Percentiles rank a stretch among this genome's conserved stretches.
Evolutionary conservation across 2,329 filamentous ascomycete genomes (phyloP).

Genomic region (Hymenoscyphus fructigenus): DNA sequence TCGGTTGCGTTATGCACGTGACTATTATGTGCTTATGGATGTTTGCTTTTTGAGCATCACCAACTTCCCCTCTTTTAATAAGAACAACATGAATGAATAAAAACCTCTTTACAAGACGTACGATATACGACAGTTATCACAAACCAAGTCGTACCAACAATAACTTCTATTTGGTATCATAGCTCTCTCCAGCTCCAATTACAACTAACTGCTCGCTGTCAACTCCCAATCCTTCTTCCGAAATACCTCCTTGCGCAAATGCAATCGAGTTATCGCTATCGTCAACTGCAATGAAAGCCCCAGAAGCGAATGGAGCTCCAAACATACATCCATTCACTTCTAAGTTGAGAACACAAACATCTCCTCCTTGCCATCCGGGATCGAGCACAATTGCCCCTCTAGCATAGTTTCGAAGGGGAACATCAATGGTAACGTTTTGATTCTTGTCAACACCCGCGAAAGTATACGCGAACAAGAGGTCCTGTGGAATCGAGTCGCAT

Average conservation of each 20-base stretch:
- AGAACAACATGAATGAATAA: too few relatives aligned
- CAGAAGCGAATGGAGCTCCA: slow-evolving; percentile 36
- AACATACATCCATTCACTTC: slow-evolving; percentile 33
- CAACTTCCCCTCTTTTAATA: too few relatives aligned
- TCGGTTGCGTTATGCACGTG: too few relatives aligned
- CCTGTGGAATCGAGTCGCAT: slow-evolving; percentile 35
- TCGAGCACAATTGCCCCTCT: slow-evolving; percentile 20
- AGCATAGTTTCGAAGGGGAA: slow-evolving; percentile 38
- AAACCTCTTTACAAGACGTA: too few relatives aligned
- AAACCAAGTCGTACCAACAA: too few relatives aligned
- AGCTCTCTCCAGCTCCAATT: not conserved
- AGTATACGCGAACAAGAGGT: slow-evolving; percentile 31
- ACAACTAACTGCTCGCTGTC: slow-evolving; percentile 10
- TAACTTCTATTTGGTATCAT: not conserved
- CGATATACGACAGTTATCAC: too few relatives aligned
- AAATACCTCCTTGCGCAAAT: slow-evolving; percentile 38
- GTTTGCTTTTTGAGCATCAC: too few relatives aligned
- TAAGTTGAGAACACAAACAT: slow-evolving; percentile 35
- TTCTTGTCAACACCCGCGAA: slow-evolving; percentile 30
- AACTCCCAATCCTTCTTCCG: slow-evolving; percentile 24
- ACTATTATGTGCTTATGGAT: too few relatives aligned
- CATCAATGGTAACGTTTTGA: slow-evolving; percentile 31
- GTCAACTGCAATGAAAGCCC: slow-evolving; percentile 37
- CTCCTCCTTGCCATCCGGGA: slow-evolving; percentile 16
- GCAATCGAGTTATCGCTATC: slow-evolving; percentile 36